Conservation (phyloP, 148 eudicot species). For the Rhododendron simsii region DNA sequence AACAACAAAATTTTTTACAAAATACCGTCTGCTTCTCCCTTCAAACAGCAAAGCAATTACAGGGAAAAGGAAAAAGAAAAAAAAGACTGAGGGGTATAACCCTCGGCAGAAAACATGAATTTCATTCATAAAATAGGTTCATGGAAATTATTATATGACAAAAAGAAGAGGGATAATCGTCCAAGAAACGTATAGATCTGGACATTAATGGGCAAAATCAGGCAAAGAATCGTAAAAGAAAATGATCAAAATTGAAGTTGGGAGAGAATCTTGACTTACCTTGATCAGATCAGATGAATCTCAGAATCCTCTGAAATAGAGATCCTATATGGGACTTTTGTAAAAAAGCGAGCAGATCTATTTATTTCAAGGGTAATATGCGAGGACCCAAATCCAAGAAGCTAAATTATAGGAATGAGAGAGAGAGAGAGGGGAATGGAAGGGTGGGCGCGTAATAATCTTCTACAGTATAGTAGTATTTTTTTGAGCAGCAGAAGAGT, state of each 20-base stretch:
- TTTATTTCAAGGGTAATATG: no score
- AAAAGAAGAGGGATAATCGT: not conserved
- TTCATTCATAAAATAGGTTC: not conserved
- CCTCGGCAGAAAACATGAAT: not conserved
- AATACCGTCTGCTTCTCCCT: not conserved
- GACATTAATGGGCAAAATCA: not conserved
- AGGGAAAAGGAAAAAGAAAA: not conserved
- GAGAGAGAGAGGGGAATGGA: not conserved
- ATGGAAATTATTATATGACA: not conserved
- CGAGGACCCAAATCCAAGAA: not conserved
- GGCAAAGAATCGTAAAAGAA: not conserved
- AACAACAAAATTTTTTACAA: not conserved
- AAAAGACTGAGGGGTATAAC: not conserved
- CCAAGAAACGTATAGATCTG: not conserved
- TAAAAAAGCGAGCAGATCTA: not conserved
- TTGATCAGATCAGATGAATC: not conserved
- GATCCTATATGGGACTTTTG: not conserved
- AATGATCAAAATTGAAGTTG: not conserved
- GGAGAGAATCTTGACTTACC: not conserved
- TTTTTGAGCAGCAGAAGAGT: not conserved
- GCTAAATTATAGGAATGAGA: not conserved
- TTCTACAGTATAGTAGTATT: not conserved
- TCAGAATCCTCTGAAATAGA: not conserved
- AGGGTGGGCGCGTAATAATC: not conserved
- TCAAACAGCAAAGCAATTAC: not conserved